These are phyloP conservation scores for Strobilomyces dryophilus DNA, from an alignment of 768 basidiomycete species.

Conservation along the genomic window DNA sequence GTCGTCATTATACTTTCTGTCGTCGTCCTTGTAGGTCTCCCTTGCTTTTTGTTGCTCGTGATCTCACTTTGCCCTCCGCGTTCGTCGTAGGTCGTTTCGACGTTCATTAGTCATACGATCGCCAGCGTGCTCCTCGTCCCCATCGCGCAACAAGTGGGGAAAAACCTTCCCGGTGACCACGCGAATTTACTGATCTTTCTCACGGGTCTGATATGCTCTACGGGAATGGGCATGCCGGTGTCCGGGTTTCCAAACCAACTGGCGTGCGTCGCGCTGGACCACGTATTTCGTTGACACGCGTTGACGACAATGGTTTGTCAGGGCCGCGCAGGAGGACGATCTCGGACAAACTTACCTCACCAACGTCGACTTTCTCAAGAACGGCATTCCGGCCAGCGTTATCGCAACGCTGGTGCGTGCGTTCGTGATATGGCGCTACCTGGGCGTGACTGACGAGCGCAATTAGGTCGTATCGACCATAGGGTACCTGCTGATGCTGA, in stretches of 20 bases:
- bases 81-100: constrained; percentile 67
- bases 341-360: constrained; percentile 85
- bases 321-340: constrained; percentile 92
- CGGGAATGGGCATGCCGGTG: constrained; percentile 98
- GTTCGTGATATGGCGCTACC: not conserved
- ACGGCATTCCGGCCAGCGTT: constrained; percentile 91
- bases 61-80: not conserved
- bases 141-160: constrained; percentile 87
- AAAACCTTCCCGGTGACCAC: constrained; percentile 64
- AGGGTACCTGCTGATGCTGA: constrained; percentile 17
- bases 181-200: constrained; percentile 87
- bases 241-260: constrained; percentile 99
- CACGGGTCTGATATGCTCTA: constrained; percentile 87
- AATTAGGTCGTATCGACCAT: constrained; percentile 18
- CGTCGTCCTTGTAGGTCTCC: constrained; percentile 57
- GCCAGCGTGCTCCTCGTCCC: constrained; percentile 96
- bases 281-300: not conserved
- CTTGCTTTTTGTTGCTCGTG: not conserved
- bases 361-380: constrained; percentile 87
- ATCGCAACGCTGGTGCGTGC: constrained; percentile 69
- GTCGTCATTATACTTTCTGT: constrained; percentile 70
- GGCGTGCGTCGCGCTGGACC: constrained; percentile 52
- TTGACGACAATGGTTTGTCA: constrained; percentile 23
- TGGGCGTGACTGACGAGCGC: not conserved
- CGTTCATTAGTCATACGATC: constrained; percentile 96